Conservation (phyloP, 2,329 filamentous ascomycete genomes). For the Fusarium dlaminii region DNA sequence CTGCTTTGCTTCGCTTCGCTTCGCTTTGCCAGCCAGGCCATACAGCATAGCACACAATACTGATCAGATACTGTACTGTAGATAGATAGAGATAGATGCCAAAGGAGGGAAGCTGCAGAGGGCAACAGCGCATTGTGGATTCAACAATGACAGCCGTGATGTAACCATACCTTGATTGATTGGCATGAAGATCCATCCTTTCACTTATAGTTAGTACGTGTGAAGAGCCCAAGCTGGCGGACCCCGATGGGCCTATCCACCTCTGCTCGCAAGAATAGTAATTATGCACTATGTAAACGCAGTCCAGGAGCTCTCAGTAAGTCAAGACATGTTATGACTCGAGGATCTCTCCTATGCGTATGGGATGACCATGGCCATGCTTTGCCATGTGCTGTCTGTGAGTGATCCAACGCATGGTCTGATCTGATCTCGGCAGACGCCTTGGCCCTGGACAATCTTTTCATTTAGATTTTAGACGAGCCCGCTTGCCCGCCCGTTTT, state of each 20-base stretch:
- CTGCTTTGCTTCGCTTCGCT: neutral
- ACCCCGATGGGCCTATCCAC: neutral
- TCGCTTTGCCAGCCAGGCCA: neutral
- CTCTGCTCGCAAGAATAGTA: neutral
- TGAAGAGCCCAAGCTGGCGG: neutral
- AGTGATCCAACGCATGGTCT: slow-evolving; percentile 25
- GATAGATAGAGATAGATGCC: neutral
- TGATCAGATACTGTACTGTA: neutral
- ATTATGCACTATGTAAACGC: neutral
- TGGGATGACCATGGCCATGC: neutral
- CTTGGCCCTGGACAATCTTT: slow-evolving; percentile 5
- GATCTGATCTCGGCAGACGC: slow-evolving; percentile 26
- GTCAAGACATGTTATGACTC: slow-evolving; percentile 2
- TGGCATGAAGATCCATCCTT: neutral
- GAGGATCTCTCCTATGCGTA: neutral
- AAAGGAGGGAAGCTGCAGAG: neutral
- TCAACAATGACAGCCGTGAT: neutral
- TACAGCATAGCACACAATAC: neutral
- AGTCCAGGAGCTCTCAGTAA: neutral
- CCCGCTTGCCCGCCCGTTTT: slow-evolving; percentile 27
- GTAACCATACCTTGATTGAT: neutral
- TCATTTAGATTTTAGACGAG: slow-evolving; percentile 9
- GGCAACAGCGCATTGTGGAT: neutral
- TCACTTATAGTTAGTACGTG: neutral
- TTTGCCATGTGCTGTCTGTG: slow-evolving; percentile 17